A percentile compares a stretch with the other conserved stretches of the same genome.
These are phyloP conservation scores for Posidonia oceanica DNA, from an alignment of 116 monocot genomes.

Conservation along the genomic window DNA sequence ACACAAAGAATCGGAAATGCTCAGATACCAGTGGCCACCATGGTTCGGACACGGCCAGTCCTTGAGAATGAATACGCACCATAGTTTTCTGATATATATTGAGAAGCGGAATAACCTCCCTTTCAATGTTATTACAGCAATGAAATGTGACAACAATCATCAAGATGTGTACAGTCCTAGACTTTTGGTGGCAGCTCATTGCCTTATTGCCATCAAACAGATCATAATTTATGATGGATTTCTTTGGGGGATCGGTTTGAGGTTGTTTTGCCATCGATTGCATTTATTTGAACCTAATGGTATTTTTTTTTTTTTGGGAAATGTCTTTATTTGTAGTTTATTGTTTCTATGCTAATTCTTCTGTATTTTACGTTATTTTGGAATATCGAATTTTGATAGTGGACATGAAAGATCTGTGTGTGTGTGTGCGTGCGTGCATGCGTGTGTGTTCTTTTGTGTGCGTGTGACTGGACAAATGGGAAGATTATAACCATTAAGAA, in stretches of 20 bases:
- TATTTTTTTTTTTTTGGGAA: too few relatives aligned
- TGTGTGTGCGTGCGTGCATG: too few relatives aligned
- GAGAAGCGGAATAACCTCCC: not conserved
- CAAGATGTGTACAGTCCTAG: not conserved
- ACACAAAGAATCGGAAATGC: constrained; percentile 43
- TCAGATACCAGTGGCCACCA: constrained; percentile 50
- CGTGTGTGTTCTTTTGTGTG: too few relatives aligned
- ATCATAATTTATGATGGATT: not conserved
- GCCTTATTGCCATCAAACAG: not conserved
- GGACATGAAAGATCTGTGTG: too few relatives aligned
- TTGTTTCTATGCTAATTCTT: too few relatives aligned
- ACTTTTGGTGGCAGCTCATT: not conserved
- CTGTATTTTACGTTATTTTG: too few relatives aligned
- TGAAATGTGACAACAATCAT: not conserved
- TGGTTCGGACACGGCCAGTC: constrained; percentile 59
- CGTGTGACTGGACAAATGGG: too few relatives aligned
- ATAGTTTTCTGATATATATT: constrained; percentile 3
- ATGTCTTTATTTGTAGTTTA: too few relatives aligned
- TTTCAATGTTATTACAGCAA: not conserved
- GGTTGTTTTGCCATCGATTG: not conserved
- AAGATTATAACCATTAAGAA: too few relatives aligned
- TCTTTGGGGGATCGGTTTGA: not conserved
- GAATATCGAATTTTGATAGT: too few relatives aligned
- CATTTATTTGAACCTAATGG: too few relatives aligned
- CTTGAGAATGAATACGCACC: constrained; percentile 68